These are phyloP conservation scores for Arthrobotrys musiformis DNA, from an alignment of 2,329 filamentous ascomycete genomes.

Conservation along the genomic window DNA sequence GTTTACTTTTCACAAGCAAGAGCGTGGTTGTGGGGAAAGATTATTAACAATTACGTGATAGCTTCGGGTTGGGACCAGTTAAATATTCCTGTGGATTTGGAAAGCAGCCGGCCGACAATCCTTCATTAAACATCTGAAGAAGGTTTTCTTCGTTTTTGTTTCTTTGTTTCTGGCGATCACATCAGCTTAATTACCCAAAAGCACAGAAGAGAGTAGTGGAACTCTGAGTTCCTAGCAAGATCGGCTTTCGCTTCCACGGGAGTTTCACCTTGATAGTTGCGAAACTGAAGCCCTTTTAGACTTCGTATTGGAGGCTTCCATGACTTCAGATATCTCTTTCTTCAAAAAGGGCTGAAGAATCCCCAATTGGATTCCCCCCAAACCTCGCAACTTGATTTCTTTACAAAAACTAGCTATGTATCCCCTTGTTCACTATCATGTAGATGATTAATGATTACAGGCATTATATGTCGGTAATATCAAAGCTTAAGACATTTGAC, in stretches of 20 bases:
- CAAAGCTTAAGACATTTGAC: slow-evolving; percentile 51
- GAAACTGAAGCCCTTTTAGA: not conserved
- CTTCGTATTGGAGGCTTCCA: no score
- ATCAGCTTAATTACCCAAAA: not conserved
- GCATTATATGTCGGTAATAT: slow-evolving; percentile 15
- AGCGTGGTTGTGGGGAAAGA: slow-evolving; percentile 12
- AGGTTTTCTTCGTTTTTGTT: not conserved
- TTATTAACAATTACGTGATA: slow-evolving; percentile 32
- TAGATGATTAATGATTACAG: not conserved
- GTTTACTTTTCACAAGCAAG: slow-evolving; percentile 1
- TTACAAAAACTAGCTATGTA: slow-evolving; percentile 1
- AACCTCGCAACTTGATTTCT: no score
- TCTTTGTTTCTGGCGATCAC: no score
- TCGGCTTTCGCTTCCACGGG: not conserved
- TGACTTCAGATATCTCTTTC: no score
- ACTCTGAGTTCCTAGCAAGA: not conserved
- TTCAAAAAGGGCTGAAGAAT: no score
- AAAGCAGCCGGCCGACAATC: not conserved
- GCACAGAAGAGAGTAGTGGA: not conserved
- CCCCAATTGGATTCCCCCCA: no score
- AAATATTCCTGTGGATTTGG: not conserved
- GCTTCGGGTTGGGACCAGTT: not conserved
- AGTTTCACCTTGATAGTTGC: not conserved
- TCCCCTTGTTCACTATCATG: not conserved
- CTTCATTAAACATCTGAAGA: not conserved